Evolutionary conservation across 179 eudicot species (phyloP), one percentile per base, ranked within the genome.

Genomic region (Beta lomatogona): DNA sequence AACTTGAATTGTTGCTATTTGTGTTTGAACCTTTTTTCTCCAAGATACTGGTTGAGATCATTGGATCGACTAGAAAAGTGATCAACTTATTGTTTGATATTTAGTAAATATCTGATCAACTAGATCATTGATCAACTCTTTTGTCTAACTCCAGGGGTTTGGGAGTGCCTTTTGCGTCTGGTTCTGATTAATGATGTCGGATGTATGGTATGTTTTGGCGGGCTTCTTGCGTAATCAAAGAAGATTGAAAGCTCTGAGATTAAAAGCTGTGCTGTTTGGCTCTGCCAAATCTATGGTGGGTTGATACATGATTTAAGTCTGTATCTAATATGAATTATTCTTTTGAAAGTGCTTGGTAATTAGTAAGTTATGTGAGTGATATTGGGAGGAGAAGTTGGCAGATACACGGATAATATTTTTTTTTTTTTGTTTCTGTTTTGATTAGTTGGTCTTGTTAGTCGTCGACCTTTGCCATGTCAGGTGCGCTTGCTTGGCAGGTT

Each of bases 401-500:
- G 41, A 36, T 36, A 36, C 41, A 36, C 41, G 31, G 31, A 28
- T 28, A 28, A 28, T 28, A 28, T 28, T 28, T 28, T 28, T 36
- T 36, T 36, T 36, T 36, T 36, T 36, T 19, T 2, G 18, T 16
- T 41, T 21, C 4, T 60, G n/a, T n/a, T 61, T 15, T 5, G 0
- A 54, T 54, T 46, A 50, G 69, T 19, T 58, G 76, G 81, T 71
- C 4, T 76, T 81, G 72, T 87, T 71, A 66, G 75, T 75, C 60
- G 92, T 75, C 65, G 92, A 79, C 92, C 93, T 92, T 91, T 89
- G 95, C 93, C 92, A 91, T 89, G 92, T 77, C 86, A 73, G 93
- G 94, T 91, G 93, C 91, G 91, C 93, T 90, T 87, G 91, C 89
- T 73, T 91, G 94, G 93, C 93, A 89, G 93, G 94, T 90, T 91